These are phyloP conservation scores for Pseudocercospora vitis DNA, from an alignment of 2,329 filamentous ascomycete species.

Conservation along the genomic window DNA sequence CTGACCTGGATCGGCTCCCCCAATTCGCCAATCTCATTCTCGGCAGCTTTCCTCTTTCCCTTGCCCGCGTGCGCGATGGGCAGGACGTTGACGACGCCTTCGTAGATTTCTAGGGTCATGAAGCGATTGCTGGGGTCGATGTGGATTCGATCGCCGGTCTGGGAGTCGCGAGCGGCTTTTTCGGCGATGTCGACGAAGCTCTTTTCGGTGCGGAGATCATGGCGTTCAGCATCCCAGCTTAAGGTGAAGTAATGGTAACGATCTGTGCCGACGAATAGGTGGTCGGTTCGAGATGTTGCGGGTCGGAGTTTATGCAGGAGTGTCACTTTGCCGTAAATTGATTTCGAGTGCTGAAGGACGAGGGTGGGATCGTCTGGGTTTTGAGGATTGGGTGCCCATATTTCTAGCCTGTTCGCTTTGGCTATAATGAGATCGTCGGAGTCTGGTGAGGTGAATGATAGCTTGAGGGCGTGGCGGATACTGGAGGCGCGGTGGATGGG, in stretches of 20 bases:
- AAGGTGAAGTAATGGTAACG: slow-evolving; percentile 88
- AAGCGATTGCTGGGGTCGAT: slow-evolving; percentile 76
- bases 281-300: slow-evolving; percentile 70
- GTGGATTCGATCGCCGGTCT: slow-evolving; percentile 78
- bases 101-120: slow-evolving; percentile 67
- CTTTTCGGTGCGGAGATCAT: slow-evolving; percentile 57
- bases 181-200: slow-evolving; percentile 61
- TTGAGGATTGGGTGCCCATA: slow-evolving; percentile 59
- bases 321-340: slow-evolving; percentile 81
- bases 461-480: slow-evolving; percentile 81
- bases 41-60: slow-evolving; percentile 46
- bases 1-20: slow-evolving; percentile 62
- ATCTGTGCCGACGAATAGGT: slow-evolving; percentile 91
- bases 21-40: slow-evolving; percentile 56
- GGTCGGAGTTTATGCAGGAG: slow-evolving; percentile 81
- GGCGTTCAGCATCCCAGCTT: slow-evolving; percentile 68
- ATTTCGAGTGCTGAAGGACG: slow-evolving; percentile 64
- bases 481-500: slow-evolving; percentile 92
- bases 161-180: slow-evolving; percentile 67
- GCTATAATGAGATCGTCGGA: slow-evolving; percentile 83
- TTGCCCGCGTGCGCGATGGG: slow-evolving; percentile 58
- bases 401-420: slow-evolving; percentile 81
- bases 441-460: slow-evolving; percentile 70
- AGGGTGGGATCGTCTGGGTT: slow-evolving; percentile 58
- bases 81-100: slow-evolving; percentile 65